Evolutionary conservation across 148 eudicot genomes (phyloP).

Genomic region (Tetragonia tetragonoides): DNA sequence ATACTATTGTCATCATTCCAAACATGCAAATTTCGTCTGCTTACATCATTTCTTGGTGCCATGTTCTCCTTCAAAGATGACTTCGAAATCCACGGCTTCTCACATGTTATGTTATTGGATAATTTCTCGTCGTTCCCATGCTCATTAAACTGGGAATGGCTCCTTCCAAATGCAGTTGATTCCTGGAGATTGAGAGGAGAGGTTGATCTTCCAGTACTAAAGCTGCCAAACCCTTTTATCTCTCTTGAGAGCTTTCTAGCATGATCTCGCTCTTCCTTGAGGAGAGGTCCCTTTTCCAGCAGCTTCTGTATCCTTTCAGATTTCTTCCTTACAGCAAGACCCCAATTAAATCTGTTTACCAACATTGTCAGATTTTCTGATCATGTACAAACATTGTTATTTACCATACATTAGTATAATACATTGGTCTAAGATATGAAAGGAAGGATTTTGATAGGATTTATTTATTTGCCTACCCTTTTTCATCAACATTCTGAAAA

Average conservation of each 20-base stretch:
- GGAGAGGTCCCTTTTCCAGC: slow-evolving; percentile 56
- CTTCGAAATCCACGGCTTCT: slow-evolving; percentile 15
- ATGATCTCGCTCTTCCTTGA: slow-evolving; percentile 72
- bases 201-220: slow-evolving; percentile 33
- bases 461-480: slow-evolving; percentile 48
- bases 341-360: slow-evolving; percentile 83
- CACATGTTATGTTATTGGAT: slow-evolving; percentile 12
- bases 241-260: slow-evolving; percentile 74
- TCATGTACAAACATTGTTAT: background rate
- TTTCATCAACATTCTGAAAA: slow-evolving; percentile 81
- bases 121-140: slow-evolving; percentile 43
- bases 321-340: slow-evolving; percentile 68
- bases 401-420: background rate
- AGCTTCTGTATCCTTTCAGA: slow-evolving; percentile 62
- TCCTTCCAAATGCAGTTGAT: slow-evolving; percentile 38
- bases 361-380: background rate
- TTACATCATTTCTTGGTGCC: slow-evolving; percentile 37
- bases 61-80: slow-evolving; percentile 49
- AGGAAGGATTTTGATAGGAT: background rate
- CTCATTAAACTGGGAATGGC: slow-evolving; percentile 63
- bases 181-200: slow-evolving; percentile 23
- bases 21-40: slow-evolving; percentile 23
- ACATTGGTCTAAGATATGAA: background rate
- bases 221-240: slow-evolving; percentile 93
- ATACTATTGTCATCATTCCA: slow-evolving; percentile 17